phyloP scores from a whole-genome alignment of 1,139 yeast species.

The Saccharomycopsis hybrid region DNA sequence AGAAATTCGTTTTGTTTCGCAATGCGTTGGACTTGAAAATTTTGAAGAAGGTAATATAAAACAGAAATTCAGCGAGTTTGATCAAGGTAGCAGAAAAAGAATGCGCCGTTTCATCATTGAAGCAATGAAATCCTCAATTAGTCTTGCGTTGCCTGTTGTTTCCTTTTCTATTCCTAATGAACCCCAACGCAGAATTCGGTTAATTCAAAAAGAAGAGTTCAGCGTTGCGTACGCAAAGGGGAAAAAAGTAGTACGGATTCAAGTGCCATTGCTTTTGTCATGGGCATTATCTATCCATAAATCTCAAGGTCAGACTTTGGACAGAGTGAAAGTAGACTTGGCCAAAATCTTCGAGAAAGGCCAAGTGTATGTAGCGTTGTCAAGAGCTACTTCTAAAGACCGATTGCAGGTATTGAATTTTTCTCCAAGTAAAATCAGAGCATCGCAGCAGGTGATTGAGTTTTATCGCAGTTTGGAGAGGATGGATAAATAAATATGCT shows the following conservation, averaged over 20 bases:
- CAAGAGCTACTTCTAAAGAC: conserved; percentile 77
- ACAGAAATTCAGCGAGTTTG: no score
- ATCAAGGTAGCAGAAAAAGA: not conserved
- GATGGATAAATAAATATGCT: not conserved
- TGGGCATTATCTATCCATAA: conserved; percentile 93
- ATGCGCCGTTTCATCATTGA: conserved; percentile 26
- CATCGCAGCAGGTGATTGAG: conserved; percentile 56
- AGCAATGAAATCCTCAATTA: conserved; percentile 31
- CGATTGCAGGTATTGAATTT: conserved; percentile 71
- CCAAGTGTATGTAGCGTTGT: conserved; percentile 84
- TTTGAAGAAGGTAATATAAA: no score
- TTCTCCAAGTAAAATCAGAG: conserved; percentile 52
- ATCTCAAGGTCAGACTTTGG: conserved; percentile 87
- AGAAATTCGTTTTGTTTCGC: conserved; percentile 31
- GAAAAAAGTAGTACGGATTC: conserved; percentile 37
- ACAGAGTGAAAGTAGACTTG: conserved; percentile 70
- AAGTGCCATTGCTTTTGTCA: conserved; percentile 68
- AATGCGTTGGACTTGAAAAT: conserved; percentile 25
- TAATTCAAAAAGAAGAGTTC: conserved; percentile 42
- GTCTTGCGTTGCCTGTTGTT: conserved; percentile 45
- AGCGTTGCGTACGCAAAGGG: conserved; percentile 21
- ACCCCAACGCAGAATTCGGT: conserved; percentile 23
- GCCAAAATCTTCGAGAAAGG: conserved; percentile 72
- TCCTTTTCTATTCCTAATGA: conserved; percentile 40
- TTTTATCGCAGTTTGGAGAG: conserved; percentile 48